Percentiles rank a stretch among this genome's conserved stretches.
Conservation (phyloP, 345 rosid genomes). For the Gynandropsis gynandra region DNA sequence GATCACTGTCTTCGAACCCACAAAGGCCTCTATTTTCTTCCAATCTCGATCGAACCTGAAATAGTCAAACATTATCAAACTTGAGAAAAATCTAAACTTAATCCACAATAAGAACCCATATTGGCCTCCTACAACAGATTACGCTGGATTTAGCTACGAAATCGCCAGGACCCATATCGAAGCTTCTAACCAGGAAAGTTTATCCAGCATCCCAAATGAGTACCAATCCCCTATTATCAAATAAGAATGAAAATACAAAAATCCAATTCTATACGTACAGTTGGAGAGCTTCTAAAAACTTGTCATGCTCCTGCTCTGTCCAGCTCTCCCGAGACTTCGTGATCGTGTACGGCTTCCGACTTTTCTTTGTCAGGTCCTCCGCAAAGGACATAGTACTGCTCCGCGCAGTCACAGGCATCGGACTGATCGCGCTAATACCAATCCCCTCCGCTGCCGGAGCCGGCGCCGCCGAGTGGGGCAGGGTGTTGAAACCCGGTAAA, state of each 20-base stretch:
- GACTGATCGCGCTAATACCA: conserved; percentile 3
- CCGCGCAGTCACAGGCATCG: conserved; percentile 12
- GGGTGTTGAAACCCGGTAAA: conserved; percentile 35
- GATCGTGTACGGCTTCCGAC: conserved; percentile 86
- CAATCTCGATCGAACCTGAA: conserved; percentile 90
- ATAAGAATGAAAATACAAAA: neutral
- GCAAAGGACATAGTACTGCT: conserved; percentile 25
- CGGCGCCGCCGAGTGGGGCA: conserved; percentile 27
- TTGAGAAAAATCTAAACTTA: neutral
- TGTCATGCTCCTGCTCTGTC: conserved; percentile 94
- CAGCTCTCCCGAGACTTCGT: conserved; percentile 96
- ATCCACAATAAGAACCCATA: too few relatives aligned
- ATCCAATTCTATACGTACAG: conserved; percentile 38
- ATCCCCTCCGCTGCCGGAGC: conserved; percentile 5
- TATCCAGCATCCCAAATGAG: neutral
- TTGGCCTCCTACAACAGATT: too few relatives aligned
- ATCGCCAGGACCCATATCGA: neutral
- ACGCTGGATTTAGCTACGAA: too few relatives aligned
- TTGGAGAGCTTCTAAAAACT: conserved; percentile 90
- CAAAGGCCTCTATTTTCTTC: conserved; percentile 97
- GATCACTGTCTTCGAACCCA: conserved; percentile 87
- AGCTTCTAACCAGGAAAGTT: neutral
- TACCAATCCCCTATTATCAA: neutral
- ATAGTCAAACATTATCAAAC: neutral
- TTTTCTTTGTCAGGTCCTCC: conserved; percentile 63